Evolutionary conservation across 768 basidiomycete species (phyloP).

Genomic region (Kwoniella shandongensis): DNA sequence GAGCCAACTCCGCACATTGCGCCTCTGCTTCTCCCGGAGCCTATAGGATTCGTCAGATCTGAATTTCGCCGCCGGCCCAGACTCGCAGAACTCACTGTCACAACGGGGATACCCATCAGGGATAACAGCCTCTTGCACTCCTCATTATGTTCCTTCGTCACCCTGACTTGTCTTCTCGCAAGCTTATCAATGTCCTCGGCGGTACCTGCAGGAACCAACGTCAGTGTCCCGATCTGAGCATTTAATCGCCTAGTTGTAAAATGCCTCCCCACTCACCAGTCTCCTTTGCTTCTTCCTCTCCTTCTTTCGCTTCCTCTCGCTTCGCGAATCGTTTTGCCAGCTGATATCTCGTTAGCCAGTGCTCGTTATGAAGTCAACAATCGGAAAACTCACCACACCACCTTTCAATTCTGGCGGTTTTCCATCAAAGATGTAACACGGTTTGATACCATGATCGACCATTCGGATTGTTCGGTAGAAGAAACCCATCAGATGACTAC

Average conservation of each 20-base stretch:
- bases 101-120: slow-evolving; percentile 96
- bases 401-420: slow-evolving; percentile 97
- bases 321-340: slow-evolving; percentile 92
- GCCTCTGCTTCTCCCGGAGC: slow-evolving; percentile 99
- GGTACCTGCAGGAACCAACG: slow-evolving; percentile 59
- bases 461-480: slow-evolving; percentile 97
- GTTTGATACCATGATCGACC: slow-evolving; percentile 98
- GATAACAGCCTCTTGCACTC: slow-evolving; percentile 82
- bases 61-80: not conserved
- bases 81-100: slow-evolving; percentile 64
- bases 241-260: not conserved
- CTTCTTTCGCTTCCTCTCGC: slow-evolving; percentile 90
- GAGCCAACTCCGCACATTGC: slow-evolving; percentile 96
- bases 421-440: slow-evolving; percentile 96
- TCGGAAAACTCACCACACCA: slow-evolving; percentile 80
- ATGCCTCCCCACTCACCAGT: slow-evolving; percentile 59
- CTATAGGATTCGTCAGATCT: slow-evolving; percentile 57
- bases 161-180: slow-evolving; percentile 85
- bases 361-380: not conserved
- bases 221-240: no score
- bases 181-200: slow-evolving; percentile 89
- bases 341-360: slow-evolving; percentile 57
- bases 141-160: slow-evolving; percentile 93
- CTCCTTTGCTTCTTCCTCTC: slow-evolving; percentile 94
- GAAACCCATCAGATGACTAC: slow-evolving; percentile 93